Percentiles rank a stretch among this genome's conserved stretches.
Conservation (phyloP, 2,329 filamentous ascomycete species). For the Waltergamsia citrina region DNA sequence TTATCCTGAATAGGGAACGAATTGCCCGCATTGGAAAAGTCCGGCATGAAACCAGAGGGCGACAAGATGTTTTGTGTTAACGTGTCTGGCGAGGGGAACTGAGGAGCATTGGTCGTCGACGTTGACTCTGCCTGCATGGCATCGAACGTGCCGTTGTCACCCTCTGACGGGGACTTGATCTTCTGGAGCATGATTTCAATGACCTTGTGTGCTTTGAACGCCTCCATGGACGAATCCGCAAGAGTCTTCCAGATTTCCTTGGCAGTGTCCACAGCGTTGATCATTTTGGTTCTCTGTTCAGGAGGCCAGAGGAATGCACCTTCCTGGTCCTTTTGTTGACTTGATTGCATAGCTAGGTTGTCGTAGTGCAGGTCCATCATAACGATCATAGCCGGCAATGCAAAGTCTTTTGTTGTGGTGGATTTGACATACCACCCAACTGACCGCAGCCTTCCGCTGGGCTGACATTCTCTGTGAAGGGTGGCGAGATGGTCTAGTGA, state of each 20-base stretch:
- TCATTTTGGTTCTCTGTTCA: conserved; percentile 63
- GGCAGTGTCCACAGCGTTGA: conserved; percentile 61
- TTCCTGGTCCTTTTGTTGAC: conserved; percentile 27
- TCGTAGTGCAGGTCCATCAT: conserved; percentile 73
- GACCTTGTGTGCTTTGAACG: conserved; percentile 74
- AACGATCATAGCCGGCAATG: conserved; percentile 77
- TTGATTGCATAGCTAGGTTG: conserved; percentile 32
- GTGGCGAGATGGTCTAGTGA: conserved; percentile 70
- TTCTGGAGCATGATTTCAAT: conserved; percentile 81
- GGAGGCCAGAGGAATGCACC: conserved; percentile 46
- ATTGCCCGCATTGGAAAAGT: conserved; percentile 14
- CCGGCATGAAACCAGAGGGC: conserved; percentile 13
- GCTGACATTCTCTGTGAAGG: conserved; percentile 64
- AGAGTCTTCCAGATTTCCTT: conserved; percentile 72
- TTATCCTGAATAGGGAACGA: conserved; percentile 26
- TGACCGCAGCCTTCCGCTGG: conserved; percentile 59
- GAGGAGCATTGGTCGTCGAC: conserved; percentile 28
- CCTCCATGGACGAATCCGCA: conserved; percentile 73
- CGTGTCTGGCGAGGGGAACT: conserved; percentile 14
- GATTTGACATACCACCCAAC: conserved; percentile 74
- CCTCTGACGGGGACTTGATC: conserved; percentile 33
- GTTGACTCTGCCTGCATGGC: conserved; percentile 6
- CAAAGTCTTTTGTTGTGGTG: conserved; percentile 74
- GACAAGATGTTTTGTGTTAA: conserved; percentile 2
- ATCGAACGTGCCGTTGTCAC: neutral